Evolutionary conservation across 2,329 filamentous ascomycete species (phyloP), one percentile per base, ranked within the genome.

Genomic region (Fusarium sp.): DNA sequence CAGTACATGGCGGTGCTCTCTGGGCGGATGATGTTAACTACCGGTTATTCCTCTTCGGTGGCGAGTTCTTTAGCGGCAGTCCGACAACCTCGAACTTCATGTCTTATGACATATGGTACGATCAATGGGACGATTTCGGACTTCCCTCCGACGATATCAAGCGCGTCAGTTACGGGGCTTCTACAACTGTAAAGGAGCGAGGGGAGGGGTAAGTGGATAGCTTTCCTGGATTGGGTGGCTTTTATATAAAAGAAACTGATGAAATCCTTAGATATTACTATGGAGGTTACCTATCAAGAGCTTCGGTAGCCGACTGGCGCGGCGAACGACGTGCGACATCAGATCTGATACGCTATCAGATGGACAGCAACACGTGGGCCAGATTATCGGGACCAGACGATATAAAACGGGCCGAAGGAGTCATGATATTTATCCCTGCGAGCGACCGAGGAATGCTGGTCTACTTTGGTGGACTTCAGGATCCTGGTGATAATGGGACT

Each of bases 11-110:
- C 22, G 59, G 59, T 11, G 39, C 59, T 3, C 18, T 61, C 2
- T 61, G 59, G 53, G 59, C 51, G 38, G 59, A 61, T 24, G 51
- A 58, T 16, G 16, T 61, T 6, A 61, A 61, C 26, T 58, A 61
- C 22, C 51, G 59, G 3, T 15, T 61, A 9, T 61, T 61, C 18
- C 59, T 61, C 5, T 61, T 61, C 12, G 59, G 59, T 0, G 59
- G 59, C 3, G 59, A 61, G 6, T 61, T 45, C 26, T 58, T 58
- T 24, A 28, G 39, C 15, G 31, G 39, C 7, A 58, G 38, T 6
- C 51, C 39, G 2, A 58, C 26, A 0, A 45, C 39, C 38, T 39
- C 51, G 7, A 58, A 26, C 12, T 35, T 61, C 3, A 61, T 61
- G 51, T 61, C 59, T 22, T 61, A 61, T 2, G 53, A 61, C 16